Percentiles rank a stretch among this genome's conserved stretches.
Evolutionary conservation across 2,329 filamentous ascomycete genomes (phyloP).

Genomic region (Fusarium praegraminearum): DNA sequence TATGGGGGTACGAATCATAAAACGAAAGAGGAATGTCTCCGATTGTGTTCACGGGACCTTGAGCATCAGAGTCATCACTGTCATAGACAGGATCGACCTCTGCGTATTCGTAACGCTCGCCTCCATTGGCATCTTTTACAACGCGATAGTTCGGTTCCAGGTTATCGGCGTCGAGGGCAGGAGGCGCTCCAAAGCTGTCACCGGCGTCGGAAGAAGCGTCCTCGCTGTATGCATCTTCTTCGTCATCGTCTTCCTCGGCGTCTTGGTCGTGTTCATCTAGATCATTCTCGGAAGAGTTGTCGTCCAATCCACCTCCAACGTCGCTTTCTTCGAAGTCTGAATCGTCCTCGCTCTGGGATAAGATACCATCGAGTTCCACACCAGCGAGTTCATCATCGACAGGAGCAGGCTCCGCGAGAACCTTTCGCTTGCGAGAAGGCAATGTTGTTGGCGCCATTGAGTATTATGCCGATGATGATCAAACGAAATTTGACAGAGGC

Average conservation of each 20-base stretch:
- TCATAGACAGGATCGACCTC: slow-evolving; percentile 97
- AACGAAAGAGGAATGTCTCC: slow-evolving; percentile 94
- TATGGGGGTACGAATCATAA: slow-evolving; percentile 98
- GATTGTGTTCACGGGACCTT: slow-evolving; percentile 87
- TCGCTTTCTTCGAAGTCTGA: slow-evolving; percentile 62
- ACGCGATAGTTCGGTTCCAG: slow-evolving; percentile 63
- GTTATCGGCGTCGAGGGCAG: slow-evolving; percentile 56
- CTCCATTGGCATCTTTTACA: slow-evolving; percentile 88
- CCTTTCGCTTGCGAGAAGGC: slow-evolving; percentile 45
- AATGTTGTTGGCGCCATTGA: slow-evolving; percentile 41
- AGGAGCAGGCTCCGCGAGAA: slow-evolving; percentile 24
- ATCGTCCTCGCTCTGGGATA: slow-evolving; percentile 69
- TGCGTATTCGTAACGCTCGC: slow-evolving; percentile 88
- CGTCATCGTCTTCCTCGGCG: slow-evolving; percentile 51
- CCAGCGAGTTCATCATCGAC: slow-evolving; percentile 53
- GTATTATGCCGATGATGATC: background rate
- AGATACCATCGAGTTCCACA: slow-evolving; percentile 66
- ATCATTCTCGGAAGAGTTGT: slow-evolving; percentile 33
- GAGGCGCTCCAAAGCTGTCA: slow-evolving; percentile 37
- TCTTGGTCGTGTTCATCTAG: slow-evolving; percentile 57
- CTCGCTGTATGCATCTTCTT: slow-evolving; percentile 46
- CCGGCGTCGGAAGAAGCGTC: slow-evolving; percentile 54
- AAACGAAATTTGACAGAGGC: slow-evolving; percentile 7
- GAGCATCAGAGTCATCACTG: slow-evolving; percentile 90
- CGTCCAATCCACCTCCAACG: slow-evolving; percentile 51